Conservation (phyloP, 176 grass and related monocot species). For the Oryza longistaminata region DNA sequence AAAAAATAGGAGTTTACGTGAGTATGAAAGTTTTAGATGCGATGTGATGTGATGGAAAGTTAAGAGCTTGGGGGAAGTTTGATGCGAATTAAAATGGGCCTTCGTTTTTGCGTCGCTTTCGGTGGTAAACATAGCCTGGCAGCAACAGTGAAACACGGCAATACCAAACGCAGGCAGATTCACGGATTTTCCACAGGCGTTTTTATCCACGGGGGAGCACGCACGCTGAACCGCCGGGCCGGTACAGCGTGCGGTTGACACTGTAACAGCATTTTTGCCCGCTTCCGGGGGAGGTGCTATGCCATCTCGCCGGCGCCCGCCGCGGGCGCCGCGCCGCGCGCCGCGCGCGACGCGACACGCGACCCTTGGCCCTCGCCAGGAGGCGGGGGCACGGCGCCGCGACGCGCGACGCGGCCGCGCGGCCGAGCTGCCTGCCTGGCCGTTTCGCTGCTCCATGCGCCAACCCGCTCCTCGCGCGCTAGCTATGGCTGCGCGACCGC, state of each 20-base stretch:
- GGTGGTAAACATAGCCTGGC: not conserved
- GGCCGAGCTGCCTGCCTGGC: not conserved
- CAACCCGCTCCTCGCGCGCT: not conserved
- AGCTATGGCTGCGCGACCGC: too few relatives aligned
- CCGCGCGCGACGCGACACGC: too few relatives aligned
- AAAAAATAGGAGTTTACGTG: too few relatives aligned
- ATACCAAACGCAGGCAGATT: too few relatives aligned
- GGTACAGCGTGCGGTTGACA: not conserved
- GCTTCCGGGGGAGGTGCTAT: slow-evolving; percentile 42
- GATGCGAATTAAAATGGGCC: too few relatives aligned
- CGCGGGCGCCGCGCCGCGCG: not conserved
- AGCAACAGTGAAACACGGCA: too few relatives aligned
- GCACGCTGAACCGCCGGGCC: not conserved
- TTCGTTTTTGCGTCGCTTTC: not conserved
- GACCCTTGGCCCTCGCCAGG: slow-evolving; percentile 16
- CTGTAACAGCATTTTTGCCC: slow-evolving; percentile 23
- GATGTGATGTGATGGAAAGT: too few relatives aligned
- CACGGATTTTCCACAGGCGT: not conserved
- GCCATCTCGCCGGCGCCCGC: not conserved
- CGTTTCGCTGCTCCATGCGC: slow-evolving; percentile 37
- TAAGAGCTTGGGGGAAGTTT: too few relatives aligned
- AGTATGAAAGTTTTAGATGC: too few relatives aligned
- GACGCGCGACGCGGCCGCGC: slow-evolving; percentile 18
- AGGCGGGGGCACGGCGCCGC: not conserved
- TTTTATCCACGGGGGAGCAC: not conserved